Evolutionary conservation across 164 flowering plant species (phyloP).

Genomic region (Vitis cinerea): DNA sequence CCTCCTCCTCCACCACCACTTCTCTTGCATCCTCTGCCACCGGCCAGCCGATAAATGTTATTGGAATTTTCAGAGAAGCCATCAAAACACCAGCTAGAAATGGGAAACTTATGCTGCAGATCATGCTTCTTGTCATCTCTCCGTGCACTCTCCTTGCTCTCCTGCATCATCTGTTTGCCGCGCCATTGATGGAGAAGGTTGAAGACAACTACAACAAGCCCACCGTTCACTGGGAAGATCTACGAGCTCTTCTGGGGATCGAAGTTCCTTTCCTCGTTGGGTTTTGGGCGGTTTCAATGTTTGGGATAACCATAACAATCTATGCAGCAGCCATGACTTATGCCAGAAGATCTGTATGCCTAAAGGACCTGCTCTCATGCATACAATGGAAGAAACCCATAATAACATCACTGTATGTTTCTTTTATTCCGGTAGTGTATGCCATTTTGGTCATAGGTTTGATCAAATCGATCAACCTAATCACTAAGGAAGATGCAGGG

Average conservation of each 20-base stretch:
- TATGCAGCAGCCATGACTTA: constrained; percentile 1
- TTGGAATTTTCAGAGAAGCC: constrained; percentile 7
- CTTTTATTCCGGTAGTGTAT: constrained; percentile 1
- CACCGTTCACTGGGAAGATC: not conserved
- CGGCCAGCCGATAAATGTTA: not conserved
- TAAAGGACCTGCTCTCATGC: constrained; percentile 8
- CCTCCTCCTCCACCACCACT: not conserved
- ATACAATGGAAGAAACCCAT: constrained; percentile 20
- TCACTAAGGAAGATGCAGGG: not conserved
- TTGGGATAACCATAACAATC: constrained; percentile 6
- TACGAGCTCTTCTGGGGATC: not conserved
- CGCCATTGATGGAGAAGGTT: constrained; percentile 5
- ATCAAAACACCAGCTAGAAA: constrained; percentile 9
- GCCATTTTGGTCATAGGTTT: not conserved
- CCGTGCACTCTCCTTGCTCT: constrained; percentile 4
- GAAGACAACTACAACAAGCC: not conserved
- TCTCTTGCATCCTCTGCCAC: not conserved
- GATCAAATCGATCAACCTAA: not conserved
- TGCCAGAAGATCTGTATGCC: constrained; percentile 3
- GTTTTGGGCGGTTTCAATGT: constrained; percentile 9
- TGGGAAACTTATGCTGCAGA: constrained; percentile 12
- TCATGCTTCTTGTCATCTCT: constrained; percentile 3
- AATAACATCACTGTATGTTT: constrained; percentile 21
- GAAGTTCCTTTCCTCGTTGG: constrained; percentile 9
- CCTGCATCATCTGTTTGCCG: constrained; percentile 1